Evolutionary conservation across 306 rosid genomes (phyloP), one percentile per base, ranked within the genome.

Genomic region (Trifolium dubium): DNA sequence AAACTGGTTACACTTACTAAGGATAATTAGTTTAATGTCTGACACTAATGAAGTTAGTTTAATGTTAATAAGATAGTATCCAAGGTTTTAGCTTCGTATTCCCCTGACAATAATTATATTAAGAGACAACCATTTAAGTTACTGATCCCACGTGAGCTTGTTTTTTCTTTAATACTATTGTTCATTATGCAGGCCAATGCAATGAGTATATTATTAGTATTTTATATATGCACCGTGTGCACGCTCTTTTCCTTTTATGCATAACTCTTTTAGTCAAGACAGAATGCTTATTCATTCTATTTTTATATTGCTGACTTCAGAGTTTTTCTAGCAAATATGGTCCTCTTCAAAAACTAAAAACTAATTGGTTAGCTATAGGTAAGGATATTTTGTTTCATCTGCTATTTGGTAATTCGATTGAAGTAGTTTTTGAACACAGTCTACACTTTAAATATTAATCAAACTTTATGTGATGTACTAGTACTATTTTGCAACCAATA

Each of bases 111-210:
- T 71, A 64, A 59, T 80, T 77, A 87, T 78, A 71, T 72, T 40
- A 78, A 78, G 81, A 79, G 88, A 83, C 89, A 69, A 78, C 83
- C 86, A 81, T 72, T 75, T 72, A 75, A 76, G 88, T 86, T 79
- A 77, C 79, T 83, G 12, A 50, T 83, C 74, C 74, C 91, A 90
- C 91, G 87, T 90, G 93, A 88, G 84, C 31, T 76, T 80, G 83
- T 64, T 69, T 81, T 81, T 77, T 43, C 49, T 12, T 59, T 50
- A n/a, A 50, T 50, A 44, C 23, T 23, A 23, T 23, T 50, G 28
- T 50, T 10, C 7, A 50, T 50, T 3, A 50, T 17, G 23, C 56
- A 50, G 1, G 4, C 10, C 56, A 50, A 7, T 50, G 18, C 56
- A 50, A 7, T 50, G 18, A n/a, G 4, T 14, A 50, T 50, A 50